Conservation (phyloP, 208 protist genomes). For the Acanthamoeba polyphaga region DNA sequence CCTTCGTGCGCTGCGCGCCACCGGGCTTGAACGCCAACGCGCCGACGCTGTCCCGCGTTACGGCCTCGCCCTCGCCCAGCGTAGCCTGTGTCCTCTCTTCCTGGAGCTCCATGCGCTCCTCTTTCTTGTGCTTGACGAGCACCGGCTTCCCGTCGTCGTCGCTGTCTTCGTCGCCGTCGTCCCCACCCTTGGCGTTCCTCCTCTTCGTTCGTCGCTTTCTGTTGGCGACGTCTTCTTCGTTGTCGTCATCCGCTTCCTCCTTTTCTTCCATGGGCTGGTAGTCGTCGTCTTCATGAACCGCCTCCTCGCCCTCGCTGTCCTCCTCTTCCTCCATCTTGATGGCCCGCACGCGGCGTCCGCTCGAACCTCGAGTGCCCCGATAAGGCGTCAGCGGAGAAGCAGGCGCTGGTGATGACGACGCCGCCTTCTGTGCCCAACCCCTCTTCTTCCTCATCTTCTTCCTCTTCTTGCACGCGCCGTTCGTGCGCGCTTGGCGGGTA, state of each 20-base stretch:
- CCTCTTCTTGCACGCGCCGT: background rate
- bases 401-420: background rate
- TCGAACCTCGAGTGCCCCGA: background rate
- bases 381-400: constrained; percentile 24
- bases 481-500: constrained; percentile 18
- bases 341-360: background rate
- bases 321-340: constrained; percentile 1
- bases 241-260: background rate
- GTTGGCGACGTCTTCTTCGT: background rate
- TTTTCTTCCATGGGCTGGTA: constrained; percentile 12
- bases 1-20: constrained; percentile 1
- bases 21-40: background rate
- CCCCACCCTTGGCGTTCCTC: background rate
- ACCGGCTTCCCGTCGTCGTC: background rate
- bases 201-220: background rate
- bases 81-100: background rate
- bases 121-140: background rate
- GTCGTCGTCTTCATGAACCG: constrained; percentile 2
- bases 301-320: background rate
- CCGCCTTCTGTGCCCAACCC: background rate
- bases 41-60: background rate
- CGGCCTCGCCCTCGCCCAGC: background rate
- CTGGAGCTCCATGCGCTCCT: background rate
- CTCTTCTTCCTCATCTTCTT: background rate
- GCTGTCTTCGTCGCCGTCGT: background rate